Evolutionary conservation across 2,329 filamentous ascomycete species (phyloP).

Genomic region (Phaeosphaeria sp.): DNA sequence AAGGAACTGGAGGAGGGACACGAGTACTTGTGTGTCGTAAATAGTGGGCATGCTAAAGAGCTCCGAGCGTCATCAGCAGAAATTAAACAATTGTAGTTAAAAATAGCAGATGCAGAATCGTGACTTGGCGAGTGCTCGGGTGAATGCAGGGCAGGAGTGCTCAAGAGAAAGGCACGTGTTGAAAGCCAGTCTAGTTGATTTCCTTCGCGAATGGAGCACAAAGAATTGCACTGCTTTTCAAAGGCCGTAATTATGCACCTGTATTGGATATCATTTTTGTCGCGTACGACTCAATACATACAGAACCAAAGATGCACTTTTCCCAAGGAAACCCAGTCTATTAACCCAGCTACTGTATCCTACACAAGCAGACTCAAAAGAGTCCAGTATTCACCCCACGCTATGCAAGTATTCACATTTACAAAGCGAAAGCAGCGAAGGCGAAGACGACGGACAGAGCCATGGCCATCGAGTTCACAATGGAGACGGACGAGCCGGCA

Average conservation of each 20-base stretch:
- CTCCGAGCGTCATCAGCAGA: too few relatives aligned
- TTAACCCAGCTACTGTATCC: slow-evolving; percentile 6
- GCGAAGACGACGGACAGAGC: slow-evolving; percentile 35
- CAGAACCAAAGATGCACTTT: neutral
- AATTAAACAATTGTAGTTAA: too few relatives aligned
- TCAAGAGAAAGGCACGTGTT: too few relatives aligned
- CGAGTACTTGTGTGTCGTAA: slow-evolving; percentile 15
- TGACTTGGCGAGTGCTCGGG: too few relatives aligned
- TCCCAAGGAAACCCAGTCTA: slow-evolving; percentile 2
- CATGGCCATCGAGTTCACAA: slow-evolving; percentile 32
- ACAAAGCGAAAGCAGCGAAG: slow-evolving; percentile 32
- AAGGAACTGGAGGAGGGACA: slow-evolving; percentile 5
- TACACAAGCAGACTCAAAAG: neutral
- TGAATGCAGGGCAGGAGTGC: too few relatives aligned
- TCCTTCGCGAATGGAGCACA: neutral
- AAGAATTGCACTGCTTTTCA: too few relatives aligned
- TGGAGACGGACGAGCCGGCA: slow-evolving; percentile 20
- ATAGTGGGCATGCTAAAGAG: slow-evolving; percentile 2
- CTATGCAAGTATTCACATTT: slow-evolving; percentile 4
- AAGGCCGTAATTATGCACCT: neutral
- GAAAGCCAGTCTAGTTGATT: too few relatives aligned
- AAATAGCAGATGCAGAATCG: too few relatives aligned
- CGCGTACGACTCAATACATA: slow-evolving; percentile 1
- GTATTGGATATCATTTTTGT: slow-evolving; percentile 2
- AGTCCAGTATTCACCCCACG: neutral